Conservation (phyloP, 352 stramenopile genomes). For the Saprolegnia diclina region DNA sequence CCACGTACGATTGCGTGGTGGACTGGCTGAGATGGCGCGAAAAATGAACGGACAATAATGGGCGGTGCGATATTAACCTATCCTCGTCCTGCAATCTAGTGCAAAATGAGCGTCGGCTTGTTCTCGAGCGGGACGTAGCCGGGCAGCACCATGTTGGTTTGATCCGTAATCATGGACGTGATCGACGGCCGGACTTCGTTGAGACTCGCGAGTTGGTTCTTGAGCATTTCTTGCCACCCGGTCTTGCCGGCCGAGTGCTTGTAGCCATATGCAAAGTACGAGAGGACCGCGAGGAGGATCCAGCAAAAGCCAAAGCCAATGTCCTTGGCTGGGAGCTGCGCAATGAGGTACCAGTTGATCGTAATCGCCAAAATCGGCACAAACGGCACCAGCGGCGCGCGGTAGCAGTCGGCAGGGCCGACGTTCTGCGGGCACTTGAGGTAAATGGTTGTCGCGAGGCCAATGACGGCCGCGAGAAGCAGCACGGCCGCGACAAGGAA, state of each 20-base stretch:
- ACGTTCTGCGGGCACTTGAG: slow-evolving; percentile 58
- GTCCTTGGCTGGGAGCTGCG: slow-evolving; percentile 49
- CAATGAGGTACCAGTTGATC: slow-evolving; percentile 63
- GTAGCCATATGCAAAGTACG: slow-evolving; percentile 78
- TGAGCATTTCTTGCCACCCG: slow-evolving; percentile 50
- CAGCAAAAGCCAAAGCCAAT: slow-evolving; percentile 50
- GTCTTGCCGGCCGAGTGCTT: slow-evolving; percentile 52
- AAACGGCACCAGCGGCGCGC: slow-evolving; percentile 63
- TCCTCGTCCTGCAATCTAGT: neutral
- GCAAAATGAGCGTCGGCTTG: neutral
- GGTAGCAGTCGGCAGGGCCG: slow-evolving; percentile 43
- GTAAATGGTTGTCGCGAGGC: slow-evolving; percentile 33
- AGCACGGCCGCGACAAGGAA: slow-evolving; percentile 33
- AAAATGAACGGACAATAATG: too few relatives aligned
- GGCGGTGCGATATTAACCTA: too few relatives aligned
- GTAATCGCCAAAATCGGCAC: slow-evolving; percentile 50
- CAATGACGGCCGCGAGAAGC: slow-evolving; percentile 41
- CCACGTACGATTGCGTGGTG: too few relatives aligned
- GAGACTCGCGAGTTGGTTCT: slow-evolving; percentile 33
- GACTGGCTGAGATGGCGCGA: too few relatives aligned
- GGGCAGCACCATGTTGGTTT: neutral
- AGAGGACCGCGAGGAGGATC: slow-evolving; percentile 51
- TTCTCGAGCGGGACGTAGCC: slow-evolving; percentile 8
- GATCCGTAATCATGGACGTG: slow-evolving; percentile 34
- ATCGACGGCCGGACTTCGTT: slow-evolving; percentile 48